Conservation (phyloP, 2,329 filamentous ascomycete species). For the Aspergillus sp. region DNA sequence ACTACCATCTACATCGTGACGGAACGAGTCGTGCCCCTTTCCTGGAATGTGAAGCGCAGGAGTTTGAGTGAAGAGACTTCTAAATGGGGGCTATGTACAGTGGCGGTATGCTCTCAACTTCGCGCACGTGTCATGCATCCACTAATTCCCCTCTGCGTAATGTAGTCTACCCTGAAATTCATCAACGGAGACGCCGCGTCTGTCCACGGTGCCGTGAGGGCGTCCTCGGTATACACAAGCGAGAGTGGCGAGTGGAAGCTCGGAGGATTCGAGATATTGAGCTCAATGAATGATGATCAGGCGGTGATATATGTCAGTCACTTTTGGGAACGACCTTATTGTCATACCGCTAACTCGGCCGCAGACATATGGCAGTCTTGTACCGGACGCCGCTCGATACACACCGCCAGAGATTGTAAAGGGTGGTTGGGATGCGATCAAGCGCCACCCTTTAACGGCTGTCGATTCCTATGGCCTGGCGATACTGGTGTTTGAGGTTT, state of each 20-base stretch:
- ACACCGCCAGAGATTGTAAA: slow-evolving; percentile 83
- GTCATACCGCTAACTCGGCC: slow-evolving; percentile 15
- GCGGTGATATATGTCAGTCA: slow-evolving; percentile 76
- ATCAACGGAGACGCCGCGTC: slow-evolving; percentile 92
- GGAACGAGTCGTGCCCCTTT: slow-evolving; percentile 80
- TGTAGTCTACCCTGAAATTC: slow-evolving; percentile 84
- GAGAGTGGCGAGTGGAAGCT: slow-evolving; percentile 98
- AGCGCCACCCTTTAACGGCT: slow-evolving; percentile 75
- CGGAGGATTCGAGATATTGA: slow-evolving; percentile 88
- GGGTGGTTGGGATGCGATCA: slow-evolving; percentile 88
- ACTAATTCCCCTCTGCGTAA: not conserved
- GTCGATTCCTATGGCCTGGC: slow-evolving; percentile 88
- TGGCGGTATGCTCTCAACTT: slow-evolving; percentile 61
- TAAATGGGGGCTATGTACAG: slow-evolving; percentile 90
- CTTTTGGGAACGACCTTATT: not conserved
- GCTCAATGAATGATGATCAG: slow-evolving; percentile 94
- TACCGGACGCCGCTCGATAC: slow-evolving; percentile 82
- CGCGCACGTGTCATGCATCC: not conserved
- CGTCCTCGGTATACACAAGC: slow-evolving; percentile 85
- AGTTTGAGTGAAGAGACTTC: slow-evolving; percentile 87
- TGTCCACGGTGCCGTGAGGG: slow-evolving; percentile 82
- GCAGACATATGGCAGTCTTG: slow-evolving; percentile 79
- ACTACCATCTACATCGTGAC: slow-evolving; percentile 95
- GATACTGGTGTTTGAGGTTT: slow-evolving; percentile 81
- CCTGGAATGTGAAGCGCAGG: slow-evolving; percentile 87